phyloP scores from a whole-genome alignment of 768 basidiomycete species.

The Rhizopogon rudus region DNA sequence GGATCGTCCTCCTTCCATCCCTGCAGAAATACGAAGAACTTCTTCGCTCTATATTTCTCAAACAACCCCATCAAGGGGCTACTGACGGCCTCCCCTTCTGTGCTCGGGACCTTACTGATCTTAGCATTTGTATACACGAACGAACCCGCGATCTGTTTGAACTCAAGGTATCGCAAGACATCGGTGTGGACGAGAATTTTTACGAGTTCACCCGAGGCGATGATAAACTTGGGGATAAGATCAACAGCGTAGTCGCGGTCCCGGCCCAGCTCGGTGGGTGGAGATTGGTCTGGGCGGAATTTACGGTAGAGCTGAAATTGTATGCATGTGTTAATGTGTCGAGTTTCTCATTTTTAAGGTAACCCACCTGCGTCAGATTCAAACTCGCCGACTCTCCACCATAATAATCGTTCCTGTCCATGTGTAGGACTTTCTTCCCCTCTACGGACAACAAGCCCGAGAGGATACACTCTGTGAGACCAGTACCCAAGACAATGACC shows the following conservation, averaged over 20 bases:
- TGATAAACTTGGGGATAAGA: slow-evolving; percentile 99
- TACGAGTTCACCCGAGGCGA: slow-evolving; percentile 95
- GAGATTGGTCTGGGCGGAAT: slow-evolving; percentile 74
- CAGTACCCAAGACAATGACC: slow-evolving; percentile 94
- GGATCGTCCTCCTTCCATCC: slow-evolving; percentile 94
- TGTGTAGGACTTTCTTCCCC: slow-evolving; percentile 99
- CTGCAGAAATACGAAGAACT: slow-evolving; percentile 97
- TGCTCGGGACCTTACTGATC: slow-evolving; percentile 97
- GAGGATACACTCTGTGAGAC: slow-evolving; percentile 96
- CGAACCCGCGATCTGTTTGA: slow-evolving; percentile 99
- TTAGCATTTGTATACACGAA: slow-evolving; percentile 96
- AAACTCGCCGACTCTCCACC: slow-evolving; percentile 96
- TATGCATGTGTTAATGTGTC: slow-evolving; percentile 15
- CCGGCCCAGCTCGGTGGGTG: slow-evolving; percentile 84
- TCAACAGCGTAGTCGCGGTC: slow-evolving; percentile 98
- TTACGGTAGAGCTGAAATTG: slow-evolving; percentile 83
- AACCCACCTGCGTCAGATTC: slow-evolving; percentile 89
- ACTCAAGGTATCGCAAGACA: slow-evolving; percentile 97
- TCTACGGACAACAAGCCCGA: slow-evolving; percentile 98
- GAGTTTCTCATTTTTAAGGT: neutral
- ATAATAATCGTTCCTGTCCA: slow-evolving; percentile 98
- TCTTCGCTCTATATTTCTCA: slow-evolving; percentile 97
- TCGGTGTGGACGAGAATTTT: slow-evolving; percentile 99
- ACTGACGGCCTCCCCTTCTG: slow-evolving; percentile 94
- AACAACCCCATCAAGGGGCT: slow-evolving; percentile 98